A percentile compares a stretch with the other conserved stretches of the same genome.
These are phyloP conservation scores for Penicillium sumatraense DNA, from an alignment of 2,329 filamentous ascomycete genomes.

Conservation along the genomic window DNA sequence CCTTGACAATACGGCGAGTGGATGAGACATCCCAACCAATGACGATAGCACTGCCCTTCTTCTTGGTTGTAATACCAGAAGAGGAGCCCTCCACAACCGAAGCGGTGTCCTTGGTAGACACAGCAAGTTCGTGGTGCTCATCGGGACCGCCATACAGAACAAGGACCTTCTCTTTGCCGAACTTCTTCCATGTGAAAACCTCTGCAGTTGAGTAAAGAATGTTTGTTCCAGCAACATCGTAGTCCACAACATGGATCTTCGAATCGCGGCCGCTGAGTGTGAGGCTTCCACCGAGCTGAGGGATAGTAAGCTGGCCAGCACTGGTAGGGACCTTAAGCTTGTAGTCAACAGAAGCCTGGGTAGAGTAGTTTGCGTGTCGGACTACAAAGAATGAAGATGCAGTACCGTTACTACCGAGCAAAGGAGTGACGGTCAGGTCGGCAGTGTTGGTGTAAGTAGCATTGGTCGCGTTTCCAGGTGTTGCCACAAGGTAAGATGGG, in stretches of 20 bases:
- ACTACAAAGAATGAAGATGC: slow-evolving; percentile 63
- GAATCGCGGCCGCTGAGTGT: slow-evolving; percentile 49
- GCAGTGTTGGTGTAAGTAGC: slow-evolving; percentile 57
- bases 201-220: slow-evolving; percentile 51
- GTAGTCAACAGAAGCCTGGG: slow-evolving; percentile 62
- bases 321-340: slow-evolving; percentile 61
- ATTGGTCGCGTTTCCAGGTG: slow-evolving; percentile 51
- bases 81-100: slow-evolving; percentile 40
- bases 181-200: slow-evolving; percentile 60
- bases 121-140: slow-evolving; percentile 49
- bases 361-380: slow-evolving; percentile 69
- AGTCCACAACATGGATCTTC: slow-evolving; percentile 50
- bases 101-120: slow-evolving; percentile 32
- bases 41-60: slow-evolving; percentile 32
- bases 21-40: slow-evolving; percentile 61
- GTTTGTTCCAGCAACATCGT: slow-evolving; percentile 44
- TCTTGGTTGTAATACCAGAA: slow-evolving; percentile 34
- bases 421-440: slow-evolving; percentile 64
- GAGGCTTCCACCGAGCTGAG: slow-evolving; percentile 45
- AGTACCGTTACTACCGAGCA: slow-evolving; percentile 57
- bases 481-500: slow-evolving; percentile 68
- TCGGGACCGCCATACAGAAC: slow-evolving; percentile 45
- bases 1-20: slow-evolving; percentile 45
- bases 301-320: slow-evolving; percentile 44
- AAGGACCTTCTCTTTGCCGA: slow-evolving; percentile 58